A percentile compares a stretch with the other conserved stretches of the same genome.
phyloP scores from a whole-genome alignment of 2,329 filamentous ascomycete species.

The Aureobasidium melanogenum region DNA sequence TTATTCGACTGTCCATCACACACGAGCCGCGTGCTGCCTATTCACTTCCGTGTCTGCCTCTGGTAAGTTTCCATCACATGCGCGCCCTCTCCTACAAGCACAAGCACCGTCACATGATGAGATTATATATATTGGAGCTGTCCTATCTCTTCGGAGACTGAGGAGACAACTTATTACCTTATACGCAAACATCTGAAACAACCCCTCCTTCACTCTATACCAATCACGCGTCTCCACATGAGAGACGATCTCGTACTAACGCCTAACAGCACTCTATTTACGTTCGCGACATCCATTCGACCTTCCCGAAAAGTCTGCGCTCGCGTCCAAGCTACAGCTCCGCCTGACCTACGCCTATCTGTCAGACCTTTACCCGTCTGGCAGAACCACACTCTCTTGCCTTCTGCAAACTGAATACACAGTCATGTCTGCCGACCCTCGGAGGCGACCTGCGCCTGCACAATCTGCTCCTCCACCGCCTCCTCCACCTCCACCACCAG shows the following conservation, averaged over 20 bases:
- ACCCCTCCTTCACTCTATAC: not conserved
- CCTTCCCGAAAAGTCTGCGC: conserved; percentile 1
- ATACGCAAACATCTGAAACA: conserved; percentile 16
- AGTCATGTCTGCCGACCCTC: conserved; percentile 37
- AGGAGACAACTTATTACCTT: conserved; percentile 14
- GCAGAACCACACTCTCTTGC: not conserved
- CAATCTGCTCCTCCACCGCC: conserved; percentile 29
- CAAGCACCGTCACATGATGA: conserved; percentile 12
- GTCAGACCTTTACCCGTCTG: not conserved
- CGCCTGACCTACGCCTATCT: not conserved
- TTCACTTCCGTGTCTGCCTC: not conserved
- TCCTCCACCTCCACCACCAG: conserved; percentile 43
- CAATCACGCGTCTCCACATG: conserved; percentile 2
- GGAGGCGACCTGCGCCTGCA: conserved; percentile 32
- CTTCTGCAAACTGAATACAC: conserved; percentile 5
- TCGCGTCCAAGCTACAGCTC: not conserved
- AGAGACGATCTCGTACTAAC: not conserved
- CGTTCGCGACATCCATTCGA: not conserved
- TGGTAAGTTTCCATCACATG: not conserved
- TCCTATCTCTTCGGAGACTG: conserved; percentile 16
- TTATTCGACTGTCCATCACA: not conserved
- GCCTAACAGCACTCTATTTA: not conserved
- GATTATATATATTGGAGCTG: conserved; percentile 16
- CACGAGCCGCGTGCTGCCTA: not conserved
- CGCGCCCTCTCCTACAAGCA: not conserved